Conservation (phyloP, 805 yeast species). For the Saccharomyces jurei region DNA sequence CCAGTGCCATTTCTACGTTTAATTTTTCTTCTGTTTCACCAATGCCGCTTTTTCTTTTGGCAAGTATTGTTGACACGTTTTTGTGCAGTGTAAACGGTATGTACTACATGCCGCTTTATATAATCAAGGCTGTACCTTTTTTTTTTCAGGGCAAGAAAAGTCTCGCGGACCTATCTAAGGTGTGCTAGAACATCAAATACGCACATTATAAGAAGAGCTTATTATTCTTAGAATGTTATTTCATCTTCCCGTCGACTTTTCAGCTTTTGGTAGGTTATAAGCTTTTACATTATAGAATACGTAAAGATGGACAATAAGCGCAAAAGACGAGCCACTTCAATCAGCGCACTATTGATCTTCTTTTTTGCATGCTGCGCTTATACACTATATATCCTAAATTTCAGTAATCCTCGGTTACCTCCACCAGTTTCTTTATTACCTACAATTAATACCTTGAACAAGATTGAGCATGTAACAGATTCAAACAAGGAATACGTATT, state of each 20-base stretch:
- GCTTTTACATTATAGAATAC: neutral
- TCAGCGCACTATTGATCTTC: neutral
- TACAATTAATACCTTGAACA: conserved; percentile 2
- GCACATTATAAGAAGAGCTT: neutral
- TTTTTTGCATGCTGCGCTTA: neutral
- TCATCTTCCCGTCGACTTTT: neutral
- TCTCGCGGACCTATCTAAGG: neutral
- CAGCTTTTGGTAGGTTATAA: neutral
- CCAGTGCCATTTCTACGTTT: neutral
- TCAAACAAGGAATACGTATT: conserved; percentile 42
- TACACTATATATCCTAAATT: neutral
- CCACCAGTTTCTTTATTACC: neutral
- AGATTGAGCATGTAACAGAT: conserved; percentile 1
- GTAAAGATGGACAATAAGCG: neutral
- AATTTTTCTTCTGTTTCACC: neutral
- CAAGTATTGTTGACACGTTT: neutral
- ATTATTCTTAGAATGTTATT: neutral
- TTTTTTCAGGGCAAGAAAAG: neutral
- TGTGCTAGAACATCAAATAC: neutral
- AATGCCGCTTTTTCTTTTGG: neutral
- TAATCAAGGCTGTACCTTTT: neutral
- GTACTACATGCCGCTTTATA: neutral
- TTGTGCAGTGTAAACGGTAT: neutral
- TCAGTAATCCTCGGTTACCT: neutral
- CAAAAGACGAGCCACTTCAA: neutral